Evolutionary conservation across 164 flowering plant species (phyloP), one percentile per base, ranked within the genome.

Genomic region (Buxus sempervirens): DNA sequence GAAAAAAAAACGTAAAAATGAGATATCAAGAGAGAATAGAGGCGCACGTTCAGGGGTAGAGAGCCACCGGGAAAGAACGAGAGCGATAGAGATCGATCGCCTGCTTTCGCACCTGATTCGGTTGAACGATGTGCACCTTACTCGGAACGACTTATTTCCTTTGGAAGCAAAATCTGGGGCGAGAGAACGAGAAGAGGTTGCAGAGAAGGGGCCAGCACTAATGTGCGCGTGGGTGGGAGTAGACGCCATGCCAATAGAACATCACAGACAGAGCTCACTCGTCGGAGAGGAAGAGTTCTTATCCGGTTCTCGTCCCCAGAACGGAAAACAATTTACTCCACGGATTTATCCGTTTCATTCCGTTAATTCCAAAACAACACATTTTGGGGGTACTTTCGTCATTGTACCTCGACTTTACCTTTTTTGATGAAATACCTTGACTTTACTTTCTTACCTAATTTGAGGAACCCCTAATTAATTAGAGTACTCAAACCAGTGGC

Each of bases 71-170:
- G 75, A 67, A 72, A 78, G 75, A 32, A 81, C 64, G 32, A 82
- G 76, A 53, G 80, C 66, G 32, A 83, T 69, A 55, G 90, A 83
- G 72, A 86, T 60, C 54, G 84, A 62, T 62, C 91, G 84, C 74
- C 95, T 73, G 79, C 85, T 77, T 67, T 73, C 67, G 63, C 66
- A 70, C 78, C 16, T 62, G 24, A 32, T 42, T 27, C 61, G 75
- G 45, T 68, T 70, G 25, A 59, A 66, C 70, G 71, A 24, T 54
- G 78, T 81, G 80, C 83, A 79, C 80, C 78, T 76, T 65, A 70
- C 78, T 48, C 58, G 45, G 56, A 36, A 65, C 21, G 26, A 15
- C 26, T 42, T 70, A 58, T 8, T 38, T 68, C 32, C 54, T 5
- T 15, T 54, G 0, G 53, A 21, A 23, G 45, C 24, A 8, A 26